Percentiles rank a stretch among this genome's conserved stretches.
These are phyloP conservation scores for Arthrobotrys sphaeroides DNA, from an alignment of 2,329 filamentous ascomycete genomes.

Conservation along the genomic window DNA sequence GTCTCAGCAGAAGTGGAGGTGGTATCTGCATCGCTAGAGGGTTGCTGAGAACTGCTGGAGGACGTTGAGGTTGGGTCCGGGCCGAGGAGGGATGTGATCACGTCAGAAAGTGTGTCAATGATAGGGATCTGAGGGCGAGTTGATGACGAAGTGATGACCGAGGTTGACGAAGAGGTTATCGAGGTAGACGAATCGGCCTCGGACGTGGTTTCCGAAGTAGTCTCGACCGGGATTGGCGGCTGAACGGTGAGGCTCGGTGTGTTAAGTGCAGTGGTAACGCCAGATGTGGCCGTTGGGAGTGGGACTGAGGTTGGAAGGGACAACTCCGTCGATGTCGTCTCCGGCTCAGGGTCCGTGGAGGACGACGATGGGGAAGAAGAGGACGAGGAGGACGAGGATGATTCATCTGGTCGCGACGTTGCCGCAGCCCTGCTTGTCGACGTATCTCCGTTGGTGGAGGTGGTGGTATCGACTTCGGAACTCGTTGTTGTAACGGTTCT, in stretches of 20 bases:
- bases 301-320: conserved; percentile 11
- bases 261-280: conserved; percentile 48
- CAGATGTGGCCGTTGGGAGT: conserved; percentile 34
- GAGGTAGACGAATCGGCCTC: background rate
- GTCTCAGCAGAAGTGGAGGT: conserved; percentile 52
- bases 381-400: conserved; percentile 33
- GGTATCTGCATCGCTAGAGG: conserved; percentile 13
- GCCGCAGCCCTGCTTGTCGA: background rate
- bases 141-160: conserved; percentile 16
- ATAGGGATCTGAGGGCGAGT: conserved; percentile 57
- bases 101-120: conserved; percentile 52
- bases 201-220: background rate
- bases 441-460: conserved; percentile 14
- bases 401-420: conserved; percentile 1
- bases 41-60: conserved; percentile 41
- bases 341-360: background rate
- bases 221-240: conserved; percentile 37
- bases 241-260: conserved; percentile 35
- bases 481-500: conserved; percentile 48
- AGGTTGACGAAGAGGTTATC: conserved; percentile 1
- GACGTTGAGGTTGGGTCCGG: conserved; percentile 58
- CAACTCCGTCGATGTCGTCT: background rate
- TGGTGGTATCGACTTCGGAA: conserved; percentile 20
- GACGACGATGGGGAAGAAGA: conserved; percentile 22
- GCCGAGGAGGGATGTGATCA: conserved; percentile 57